Evolutionary conservation across 495 filamentous ascomycete species (phyloP).

Genomic region (Penicillium soppii): DNA sequence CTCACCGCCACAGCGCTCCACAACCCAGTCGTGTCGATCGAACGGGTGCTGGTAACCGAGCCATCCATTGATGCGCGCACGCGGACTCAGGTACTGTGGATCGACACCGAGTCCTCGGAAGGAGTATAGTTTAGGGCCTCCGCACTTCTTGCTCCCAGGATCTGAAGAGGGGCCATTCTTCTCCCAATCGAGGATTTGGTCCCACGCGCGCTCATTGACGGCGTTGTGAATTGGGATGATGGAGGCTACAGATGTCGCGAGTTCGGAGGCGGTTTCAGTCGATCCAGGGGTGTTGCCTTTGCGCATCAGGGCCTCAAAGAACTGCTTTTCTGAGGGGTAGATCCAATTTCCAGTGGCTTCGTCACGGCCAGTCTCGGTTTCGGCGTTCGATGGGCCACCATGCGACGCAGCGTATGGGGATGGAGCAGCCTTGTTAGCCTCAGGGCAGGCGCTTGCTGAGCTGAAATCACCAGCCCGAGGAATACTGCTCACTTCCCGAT

Average conservation of each 20-base stretch:
- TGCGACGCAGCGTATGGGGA: slow-evolving; percentile 39
- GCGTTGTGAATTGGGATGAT: slow-evolving; percentile 98
- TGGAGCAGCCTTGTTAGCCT: slow-evolving; percentile 25
- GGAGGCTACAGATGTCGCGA: slow-evolving; percentile 72
- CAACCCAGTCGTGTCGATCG: slow-evolving; percentile 96
- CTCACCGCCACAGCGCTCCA: slow-evolving; percentile 83
- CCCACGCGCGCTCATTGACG: slow-evolving; percentile 88
- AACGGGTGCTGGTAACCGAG: slow-evolving; percentile 90
- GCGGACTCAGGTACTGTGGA: slow-evolving; percentile 71
- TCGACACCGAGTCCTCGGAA: slow-evolving; percentile 69
- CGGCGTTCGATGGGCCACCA: slow-evolving; percentile 62
- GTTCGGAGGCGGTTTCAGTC: slow-evolving; percentile 37
- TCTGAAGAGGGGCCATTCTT: slow-evolving; percentile 51
- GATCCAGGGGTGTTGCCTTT: slow-evolving; percentile 58
- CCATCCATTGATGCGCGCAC: slow-evolving; percentile 74
- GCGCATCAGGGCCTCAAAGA: slow-evolving; percentile 91
- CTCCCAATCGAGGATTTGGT: slow-evolving; percentile 85
- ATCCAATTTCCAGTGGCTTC: slow-evolving; percentile 80
- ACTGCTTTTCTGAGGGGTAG: slow-evolving; percentile 93
- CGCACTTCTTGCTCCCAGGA: slow-evolving; percentile 61
- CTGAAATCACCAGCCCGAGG: slow-evolving; percentile 59
- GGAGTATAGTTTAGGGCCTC: slow-evolving; percentile 77
- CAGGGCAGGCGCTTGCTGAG: slow-evolving; percentile 29
- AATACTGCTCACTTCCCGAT: slow-evolving; percentile 80
- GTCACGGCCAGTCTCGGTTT: slow-evolving; percentile 69